Percentiles rank a stretch among this genome's conserved stretches.
phyloP scores from a whole-genome alignment of 345 rosid species.

The Brassica incana region DNA sequence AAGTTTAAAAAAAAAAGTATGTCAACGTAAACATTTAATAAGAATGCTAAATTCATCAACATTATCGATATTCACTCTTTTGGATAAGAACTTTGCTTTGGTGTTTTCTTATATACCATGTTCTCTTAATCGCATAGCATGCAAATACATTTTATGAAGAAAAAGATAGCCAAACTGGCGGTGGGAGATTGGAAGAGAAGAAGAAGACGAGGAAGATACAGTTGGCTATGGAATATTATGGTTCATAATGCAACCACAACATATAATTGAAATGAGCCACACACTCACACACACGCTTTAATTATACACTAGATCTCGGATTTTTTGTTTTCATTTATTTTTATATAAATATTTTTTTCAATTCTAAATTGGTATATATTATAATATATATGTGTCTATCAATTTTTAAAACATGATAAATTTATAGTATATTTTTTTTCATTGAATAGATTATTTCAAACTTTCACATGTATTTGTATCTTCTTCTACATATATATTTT shows the following conservation, averaged over 20 bases:
- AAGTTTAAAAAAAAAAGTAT: not conserved
- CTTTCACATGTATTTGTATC: no score
- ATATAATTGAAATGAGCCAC: slow-evolving; percentile 36
- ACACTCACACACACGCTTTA: slow-evolving; percentile 28
- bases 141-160: not conserved
- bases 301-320: slow-evolving; percentile 2
- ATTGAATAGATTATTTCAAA: no score
- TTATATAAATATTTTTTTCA: no score
- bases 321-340: no score
- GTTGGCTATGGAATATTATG: slow-evolving; percentile 65
- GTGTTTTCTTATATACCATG: not conserved
- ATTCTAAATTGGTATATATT: no score
- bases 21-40: not conserved
- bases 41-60: not conserved
- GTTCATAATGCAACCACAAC: slow-evolving; percentile 41
- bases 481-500: no score
- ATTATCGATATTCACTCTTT: not conserved
- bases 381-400: no score
- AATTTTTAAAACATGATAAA: no score
- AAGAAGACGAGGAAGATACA: slow-evolving; percentile 39
- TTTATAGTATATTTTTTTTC: no score
- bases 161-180: slow-evolving; percentile 48
- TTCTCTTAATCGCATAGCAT: not conserved
- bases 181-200: slow-evolving; percentile 24
- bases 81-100: not conserved